Base-by-base conservation (phyloP, 371 early-diverging fungal genomes). In the Rhizopus microsporus region DNA sequence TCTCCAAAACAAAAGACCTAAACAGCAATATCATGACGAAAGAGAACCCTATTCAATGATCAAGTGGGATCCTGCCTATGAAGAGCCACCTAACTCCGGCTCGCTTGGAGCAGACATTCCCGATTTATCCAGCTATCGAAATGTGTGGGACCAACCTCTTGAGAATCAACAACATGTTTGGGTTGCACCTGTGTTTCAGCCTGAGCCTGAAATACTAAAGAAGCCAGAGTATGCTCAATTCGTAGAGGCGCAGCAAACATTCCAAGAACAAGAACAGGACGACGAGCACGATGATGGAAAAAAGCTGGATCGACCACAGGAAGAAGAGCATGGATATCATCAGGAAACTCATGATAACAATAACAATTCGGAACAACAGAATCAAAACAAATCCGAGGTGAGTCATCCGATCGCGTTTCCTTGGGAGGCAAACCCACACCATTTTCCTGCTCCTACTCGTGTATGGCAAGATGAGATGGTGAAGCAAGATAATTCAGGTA, bases 31-130 rank as follows among this genome's bases (percentile, higher is more conserved):
- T 2, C 34, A 56, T n/a, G 10, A 47, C 5, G 53, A n/a, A 30
- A 13, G 51, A 6, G 39, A 52, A 9, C 37, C 31, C 7, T 69
- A 69, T 43, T 38, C 47, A 4, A 65, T 69, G 65, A 58, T 69
- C 32, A 56, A 65, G 30, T 69, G 69, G 69, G 53, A 69, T 59
- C 69, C 69, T 43, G 58, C 69, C n/a, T 51, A 54, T 43, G 54
- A 69, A 53, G 62, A 59, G 6, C 69, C 69, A 17, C 69, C 69
- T 13, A 65, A 50, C 13, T 53, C 58, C 37, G 62, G 62, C 15
- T 50, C 37, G 16, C 47, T 66, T 46, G 55, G 57, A 23, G 62
- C 66, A 56, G 57, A 63, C 45, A 63, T 70, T 56, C 71, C 71
- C 40, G 67, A 70, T 53, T 56, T 70, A 44, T 63, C 67, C 16